A percentile compares a stretch with the other conserved stretches of the same genome.
These are phyloP conservation scores for Camellia lanceoleosa DNA, from an alignment of 148 eudicot genomes.

Conservation along the genomic window DNA sequence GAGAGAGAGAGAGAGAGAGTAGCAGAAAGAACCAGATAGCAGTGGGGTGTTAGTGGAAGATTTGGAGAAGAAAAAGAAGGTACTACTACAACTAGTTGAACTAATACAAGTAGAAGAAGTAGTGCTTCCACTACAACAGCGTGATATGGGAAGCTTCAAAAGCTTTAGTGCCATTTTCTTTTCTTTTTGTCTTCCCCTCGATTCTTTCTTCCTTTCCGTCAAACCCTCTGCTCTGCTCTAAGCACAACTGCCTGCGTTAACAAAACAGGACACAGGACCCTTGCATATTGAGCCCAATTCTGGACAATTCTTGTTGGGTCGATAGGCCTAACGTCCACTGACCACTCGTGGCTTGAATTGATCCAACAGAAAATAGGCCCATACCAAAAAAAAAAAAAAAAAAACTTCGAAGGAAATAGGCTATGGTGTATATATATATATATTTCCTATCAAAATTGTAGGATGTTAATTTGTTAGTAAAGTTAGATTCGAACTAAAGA, in stretches of 20 bases:
- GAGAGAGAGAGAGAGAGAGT: background rate
- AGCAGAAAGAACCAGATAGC: slow-evolving; percentile 30
- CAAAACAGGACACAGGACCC: background rate
- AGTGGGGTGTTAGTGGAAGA: slow-evolving; percentile 2
- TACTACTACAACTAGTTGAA: slow-evolving; percentile 10
- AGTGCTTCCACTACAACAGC: background rate
- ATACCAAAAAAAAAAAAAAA: no score
- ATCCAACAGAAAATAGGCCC: background rate
- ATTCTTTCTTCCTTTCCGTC: background rate
- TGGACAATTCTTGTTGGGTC: background rate
- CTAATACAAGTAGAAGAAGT: background rate
- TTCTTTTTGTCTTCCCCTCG: background rate
- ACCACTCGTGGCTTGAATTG: background rate
- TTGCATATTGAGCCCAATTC: background rate
- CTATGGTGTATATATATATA: no score
- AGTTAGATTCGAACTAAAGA: no score
- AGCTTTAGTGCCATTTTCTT: slow-evolving; percentile 40
- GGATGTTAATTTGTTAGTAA: no score
- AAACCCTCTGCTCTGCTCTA: slow-evolving; percentile 4
- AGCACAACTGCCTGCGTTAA: no score
- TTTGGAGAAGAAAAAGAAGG: slow-evolving; percentile 22
- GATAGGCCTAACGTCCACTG: background rate
- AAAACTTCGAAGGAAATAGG: no score
- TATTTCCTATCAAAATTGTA: no score
- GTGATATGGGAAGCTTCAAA: slow-evolving; percentile 40